Percentiles rank a stretch among this genome's conserved stretches.
Evolutionary conservation across 192 early-diverging fungal species (phyloP).

Genomic region (Coemansia sp.): DNA sequence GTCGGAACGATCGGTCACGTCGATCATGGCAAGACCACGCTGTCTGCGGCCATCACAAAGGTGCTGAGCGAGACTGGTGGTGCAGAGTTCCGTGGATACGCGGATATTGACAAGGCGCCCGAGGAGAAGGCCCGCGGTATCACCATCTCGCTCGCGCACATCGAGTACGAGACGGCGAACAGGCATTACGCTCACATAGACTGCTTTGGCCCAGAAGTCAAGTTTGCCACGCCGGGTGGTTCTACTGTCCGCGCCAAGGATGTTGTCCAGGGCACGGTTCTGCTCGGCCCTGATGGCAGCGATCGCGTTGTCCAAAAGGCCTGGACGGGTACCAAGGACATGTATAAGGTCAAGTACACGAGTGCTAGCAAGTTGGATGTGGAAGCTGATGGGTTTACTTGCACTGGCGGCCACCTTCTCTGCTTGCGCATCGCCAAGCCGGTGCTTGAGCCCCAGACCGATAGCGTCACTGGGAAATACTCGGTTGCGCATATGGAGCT

Average conservation of each 20-base stretch:
- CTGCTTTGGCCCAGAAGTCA: slow-evolving; percentile 45
- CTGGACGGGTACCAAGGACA: slow-evolving; percentile 21
- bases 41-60: slow-evolving; percentile 98
- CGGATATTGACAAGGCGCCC: slow-evolving; percentile 96
- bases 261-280: slow-evolving; percentile 13
- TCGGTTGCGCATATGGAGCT: slow-evolving; percentile 4
- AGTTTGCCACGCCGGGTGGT: slow-evolving; percentile 24
- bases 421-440: slow-evolving; percentile 34
- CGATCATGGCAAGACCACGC: slow-evolving; percentile 98
- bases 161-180: slow-evolving; percentile 88
- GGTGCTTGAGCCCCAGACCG: neutral
- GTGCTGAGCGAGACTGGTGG: slow-evolving; percentile 76
- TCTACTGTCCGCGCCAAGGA: slow-evolving; percentile 9
- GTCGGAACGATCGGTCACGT: slow-evolving; percentile 99
- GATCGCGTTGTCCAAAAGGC: slow-evolving; percentile 22
- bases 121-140: slow-evolving; percentile 98
- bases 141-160: slow-evolving; percentile 95
- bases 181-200: slow-evolving; percentile 97
- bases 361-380: neutral
- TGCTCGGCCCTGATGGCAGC: slow-evolving; percentile 30
- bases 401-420: slow-evolving; percentile 37
- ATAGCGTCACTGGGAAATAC: neutral
- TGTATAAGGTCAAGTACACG: slow-evolving; percentile 23
- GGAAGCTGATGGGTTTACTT: slow-evolving; percentile 26
- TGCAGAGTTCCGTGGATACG: slow-evolving; percentile 92